phyloP scores from a whole-genome alignment of 805 yeast species.

The Kazachstania psychrophila region DNA sequence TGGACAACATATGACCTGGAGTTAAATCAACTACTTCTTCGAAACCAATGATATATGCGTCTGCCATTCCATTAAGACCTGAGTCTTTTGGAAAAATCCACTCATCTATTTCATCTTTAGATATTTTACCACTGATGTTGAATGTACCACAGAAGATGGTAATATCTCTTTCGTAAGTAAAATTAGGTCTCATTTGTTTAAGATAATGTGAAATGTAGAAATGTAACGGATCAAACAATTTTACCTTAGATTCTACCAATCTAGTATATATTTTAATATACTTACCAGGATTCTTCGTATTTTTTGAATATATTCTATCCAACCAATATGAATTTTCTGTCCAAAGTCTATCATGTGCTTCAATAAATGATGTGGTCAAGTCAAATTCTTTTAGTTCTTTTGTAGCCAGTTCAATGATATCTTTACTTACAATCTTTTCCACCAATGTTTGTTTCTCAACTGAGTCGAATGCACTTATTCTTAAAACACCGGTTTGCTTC shows the following conservation, averaged over 20 bases:
- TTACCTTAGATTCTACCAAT: constrained; percentile 37
- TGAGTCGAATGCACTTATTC: constrained; percentile 86
- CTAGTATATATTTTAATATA: constrained; percentile 23
- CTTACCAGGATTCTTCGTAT: constrained; percentile 25
- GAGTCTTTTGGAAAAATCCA: constrained; percentile 69
- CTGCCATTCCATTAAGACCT: constrained; percentile 37
- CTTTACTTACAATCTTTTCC: constrained; percentile 56
- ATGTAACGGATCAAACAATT: constrained; percentile 79
- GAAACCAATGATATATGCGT: constrained; percentile 71
- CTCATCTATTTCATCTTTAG: constrained; percentile 47
- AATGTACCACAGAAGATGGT: constrained; percentile 74
- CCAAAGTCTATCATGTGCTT: constrained; percentile 75
- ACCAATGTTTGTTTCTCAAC: constrained; percentile 80
- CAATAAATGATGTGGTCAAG: constrained; percentile 40
- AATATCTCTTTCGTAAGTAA: constrained; percentile 52
- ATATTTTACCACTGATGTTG: constrained; percentile 68
- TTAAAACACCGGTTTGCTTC: constrained; percentile 82
- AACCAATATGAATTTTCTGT: constrained; percentile 87
- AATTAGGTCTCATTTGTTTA: constrained; percentile 39
- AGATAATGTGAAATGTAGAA: constrained; percentile 71
- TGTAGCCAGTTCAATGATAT: constrained; percentile 42
- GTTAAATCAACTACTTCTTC: constrained; percentile 84
- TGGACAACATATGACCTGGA: constrained; percentile 73
- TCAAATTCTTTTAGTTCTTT: constrained; percentile 35
- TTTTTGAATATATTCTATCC: constrained; percentile 58